Base-by-base conservation (phyloP, 2,329 filamentous ascomycete species). In the Fusarium solani-melongenae region DNA sequence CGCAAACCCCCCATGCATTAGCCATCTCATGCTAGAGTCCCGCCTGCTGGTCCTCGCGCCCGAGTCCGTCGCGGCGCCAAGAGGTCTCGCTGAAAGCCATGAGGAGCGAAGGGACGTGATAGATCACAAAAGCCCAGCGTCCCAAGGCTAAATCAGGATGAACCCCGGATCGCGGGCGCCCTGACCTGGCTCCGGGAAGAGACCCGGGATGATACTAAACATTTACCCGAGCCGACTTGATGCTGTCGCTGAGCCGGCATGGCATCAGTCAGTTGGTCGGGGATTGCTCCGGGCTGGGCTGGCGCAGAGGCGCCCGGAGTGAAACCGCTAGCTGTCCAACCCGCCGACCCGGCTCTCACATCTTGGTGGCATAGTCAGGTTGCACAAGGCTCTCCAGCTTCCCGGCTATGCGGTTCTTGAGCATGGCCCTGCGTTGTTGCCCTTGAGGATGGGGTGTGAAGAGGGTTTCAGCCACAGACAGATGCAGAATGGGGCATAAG, bases 51-150 rank as follows among this genome's bases (percentile, higher is more conserved):
- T 60, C 39, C 31, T 65, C 51, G 61, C 53, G 64, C 58, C 58
- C 31, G 34, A 59, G 67, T 69, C 53, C 53, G 71, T 56, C 46
- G 57, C 58, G 33, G 8, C 49, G 68, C 71, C 68, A 74, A 74
- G 68, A 59, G 46, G 7, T 24, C 39, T 39, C 66, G 58, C 24
- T 64, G 49, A 31, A 66, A 66, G 55, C 71, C 51, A 74, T 74
- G 34, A 38, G 62, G 22, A 31, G 29, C 44, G 29, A 68, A 68
- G 36, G 56, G 56, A 62, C 58, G 29, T 67, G 71, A 74, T 69
- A 58, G 64, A 72, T 74, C 68, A 67, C 34, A 59, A 61, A 55
- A 24, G 8, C 20, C 6, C 51, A 36, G 31, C 31, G 27, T 31
- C 27, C 46, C 51, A 56, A 56, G 51, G 51, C 51, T 24, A 56